These are phyloP conservation scores for Podila horticola DNA, from an alignment of 192 early-diverging fungal species.

Conservation along the genomic window DNA sequence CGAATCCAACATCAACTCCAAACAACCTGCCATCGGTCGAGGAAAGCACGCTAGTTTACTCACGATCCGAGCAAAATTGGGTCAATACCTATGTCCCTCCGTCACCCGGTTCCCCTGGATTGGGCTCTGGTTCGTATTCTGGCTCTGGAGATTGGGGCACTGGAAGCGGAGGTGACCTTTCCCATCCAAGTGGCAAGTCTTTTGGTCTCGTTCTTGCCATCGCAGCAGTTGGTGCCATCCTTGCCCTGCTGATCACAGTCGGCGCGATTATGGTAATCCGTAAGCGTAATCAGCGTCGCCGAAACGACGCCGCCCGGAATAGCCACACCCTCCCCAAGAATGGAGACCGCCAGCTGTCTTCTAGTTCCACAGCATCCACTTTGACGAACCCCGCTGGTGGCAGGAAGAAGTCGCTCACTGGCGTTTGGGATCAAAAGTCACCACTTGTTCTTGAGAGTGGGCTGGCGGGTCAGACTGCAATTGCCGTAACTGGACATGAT, in stretches of 20 bases:
- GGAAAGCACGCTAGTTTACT: conserved; percentile 20
- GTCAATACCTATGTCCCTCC: conserved; percentile 6
- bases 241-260: conserved; percentile 15
- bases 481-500: conserved; percentile 1
- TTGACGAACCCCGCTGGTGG: not conserved
- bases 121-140: not conserved
- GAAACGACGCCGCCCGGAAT: not conserved
- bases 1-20: conserved; percentile 16
- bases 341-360: not conserved
- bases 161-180: not conserved
- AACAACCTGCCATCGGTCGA: conserved; percentile 18
- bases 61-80: conserved; percentile 4
- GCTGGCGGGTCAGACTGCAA: not conserved
- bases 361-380: not conserved
- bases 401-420: conserved; percentile 1
- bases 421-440: conserved; percentile 12
- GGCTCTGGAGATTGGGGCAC: not conserved
- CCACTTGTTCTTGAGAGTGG: not conserved
- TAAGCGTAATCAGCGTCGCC: conserved; percentile 18
- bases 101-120: not conserved
- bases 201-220: conserved; percentile 15
- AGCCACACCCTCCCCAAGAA: not conserved
- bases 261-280: conserved; percentile 18
- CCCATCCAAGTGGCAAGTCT: conserved; percentile 7
- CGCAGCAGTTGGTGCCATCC: conserved; percentile 9